A percentile compares a stretch with the other conserved stretches of the same genome.
These are phyloP conservation scores for Letharia columbiana DNA, from an alignment of 495 filamentous ascomycete species.

Conservation along the genomic window DNA sequence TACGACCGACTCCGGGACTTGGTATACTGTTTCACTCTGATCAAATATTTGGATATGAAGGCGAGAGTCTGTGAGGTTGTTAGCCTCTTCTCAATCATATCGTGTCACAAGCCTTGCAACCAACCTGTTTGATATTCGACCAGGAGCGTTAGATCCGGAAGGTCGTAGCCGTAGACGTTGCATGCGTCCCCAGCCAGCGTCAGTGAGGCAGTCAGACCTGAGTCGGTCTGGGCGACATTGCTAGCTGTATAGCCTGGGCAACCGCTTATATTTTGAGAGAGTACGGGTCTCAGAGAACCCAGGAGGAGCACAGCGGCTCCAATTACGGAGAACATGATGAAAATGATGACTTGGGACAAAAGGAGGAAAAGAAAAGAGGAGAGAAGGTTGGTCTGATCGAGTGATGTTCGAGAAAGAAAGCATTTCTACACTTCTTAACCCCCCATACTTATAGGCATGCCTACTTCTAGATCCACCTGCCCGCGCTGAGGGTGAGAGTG, in stretches of 20 bases:
- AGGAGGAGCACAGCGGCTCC: conserved; percentile 1
- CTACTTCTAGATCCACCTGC: too few species aligned
- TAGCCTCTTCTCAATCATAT: background rate
- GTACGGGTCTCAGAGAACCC: background rate
- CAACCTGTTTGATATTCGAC: conserved; percentile 70
- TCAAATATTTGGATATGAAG: conserved; percentile 82
- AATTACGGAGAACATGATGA: background rate
- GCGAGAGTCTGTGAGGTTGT: conserved; percentile 47
- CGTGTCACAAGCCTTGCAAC: conserved; percentile 21
- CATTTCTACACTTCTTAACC: background rate
- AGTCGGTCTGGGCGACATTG: conserved; percentile 47
- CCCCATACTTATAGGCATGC: background rate
- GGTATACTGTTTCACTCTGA: conserved; percentile 61
- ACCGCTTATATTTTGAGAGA: background rate
- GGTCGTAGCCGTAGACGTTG: conserved; percentile 62
- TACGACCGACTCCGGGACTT: conserved; percentile 65
- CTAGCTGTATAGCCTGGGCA: conserved; percentile 69
- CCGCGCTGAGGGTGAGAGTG: background rate
- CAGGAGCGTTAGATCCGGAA: conserved; percentile 54
- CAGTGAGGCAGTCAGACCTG: conserved; percentile 55
- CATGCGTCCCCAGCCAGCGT: conserved; percentile 58
- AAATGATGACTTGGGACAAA: background rate
- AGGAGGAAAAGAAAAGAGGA: too few species aligned
- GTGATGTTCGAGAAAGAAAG: background rate
- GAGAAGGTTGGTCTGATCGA: background rate